Conservation (phyloP, 2,329 filamentous ascomycete genomes). For the Lasiodiplodia sp. region DNA sequence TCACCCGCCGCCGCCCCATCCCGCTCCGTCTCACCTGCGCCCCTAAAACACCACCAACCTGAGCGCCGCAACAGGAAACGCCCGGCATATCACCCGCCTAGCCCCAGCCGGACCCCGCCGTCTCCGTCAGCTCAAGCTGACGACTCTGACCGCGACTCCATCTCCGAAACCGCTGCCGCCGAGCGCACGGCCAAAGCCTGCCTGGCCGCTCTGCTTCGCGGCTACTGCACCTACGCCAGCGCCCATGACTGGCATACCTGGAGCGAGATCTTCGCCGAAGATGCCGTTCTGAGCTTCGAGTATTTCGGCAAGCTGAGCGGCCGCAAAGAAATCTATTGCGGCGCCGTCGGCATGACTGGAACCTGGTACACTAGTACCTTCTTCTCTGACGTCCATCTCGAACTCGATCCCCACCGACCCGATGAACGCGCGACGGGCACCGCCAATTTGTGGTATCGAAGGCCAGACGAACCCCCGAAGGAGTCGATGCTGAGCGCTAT, state of each 20-base stretch:
- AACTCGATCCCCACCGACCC: slow-evolving; percentile 11
- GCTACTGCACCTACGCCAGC: slow-evolving; percentile 1
- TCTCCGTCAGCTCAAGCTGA: background rate
- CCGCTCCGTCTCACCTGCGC: background rate
- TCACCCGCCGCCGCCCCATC: background rate
- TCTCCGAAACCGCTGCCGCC: slow-evolving; percentile 7
- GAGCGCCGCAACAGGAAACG: background rate
- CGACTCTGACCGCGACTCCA: background rate
- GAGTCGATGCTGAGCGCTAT: background rate
- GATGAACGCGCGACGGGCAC: background rate
- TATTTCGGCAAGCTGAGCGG: slow-evolving; percentile 5
- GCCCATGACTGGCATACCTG: background rate
- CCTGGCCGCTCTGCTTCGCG: slow-evolving; percentile 9
- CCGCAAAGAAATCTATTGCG: slow-evolving; percentile 1
- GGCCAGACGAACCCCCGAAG: background rate
- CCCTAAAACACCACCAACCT: background rate
- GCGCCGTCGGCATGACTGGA: background rate
- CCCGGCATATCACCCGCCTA: background rate
- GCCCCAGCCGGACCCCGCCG: background rate
- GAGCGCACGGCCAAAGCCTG: background rate
- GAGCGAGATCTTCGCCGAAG: slow-evolving; percentile 14
- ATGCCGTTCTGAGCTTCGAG: slow-evolving; percentile 19
- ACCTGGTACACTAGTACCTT: background rate
- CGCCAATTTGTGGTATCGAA: slow-evolving; percentile 7
- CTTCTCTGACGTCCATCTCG: slow-evolving; percentile 3